Evolutionary conservation across 1,284 basidiomycete species (phyloP).

Genomic region (Cutaneotrichosporon sp.): DNA sequence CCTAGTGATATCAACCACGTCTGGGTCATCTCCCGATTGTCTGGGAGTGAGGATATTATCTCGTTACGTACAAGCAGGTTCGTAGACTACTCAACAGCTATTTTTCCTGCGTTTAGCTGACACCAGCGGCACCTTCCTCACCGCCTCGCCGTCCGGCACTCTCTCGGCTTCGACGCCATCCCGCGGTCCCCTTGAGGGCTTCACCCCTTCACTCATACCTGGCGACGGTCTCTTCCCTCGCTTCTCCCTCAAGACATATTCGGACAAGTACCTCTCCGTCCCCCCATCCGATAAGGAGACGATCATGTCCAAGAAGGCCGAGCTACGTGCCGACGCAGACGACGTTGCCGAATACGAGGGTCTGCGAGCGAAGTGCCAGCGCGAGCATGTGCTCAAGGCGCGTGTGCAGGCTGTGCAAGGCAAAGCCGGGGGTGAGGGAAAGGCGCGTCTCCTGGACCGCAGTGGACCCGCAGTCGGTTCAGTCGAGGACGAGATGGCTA

Average conservation of each 20-base stretch:
- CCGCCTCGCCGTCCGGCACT: conserved; percentile 41
- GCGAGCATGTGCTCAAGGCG: conserved; percentile 81
- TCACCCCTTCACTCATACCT: conserved; percentile 27
- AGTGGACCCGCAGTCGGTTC: conserved; percentile 49
- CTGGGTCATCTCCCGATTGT: conserved; percentile 52
- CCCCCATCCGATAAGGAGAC: conserved; percentile 11
- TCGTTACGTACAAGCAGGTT: conserved; percentile 48
- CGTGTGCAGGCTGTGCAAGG: conserved; percentile 35
- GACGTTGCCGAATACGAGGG: conserved; percentile 76
- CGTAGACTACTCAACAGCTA: conserved; percentile 11
- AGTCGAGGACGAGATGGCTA: conserved; percentile 45
- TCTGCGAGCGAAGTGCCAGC: conserved; percentile 84
- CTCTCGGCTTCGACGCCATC: conserved; percentile 44
- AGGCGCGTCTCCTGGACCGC: conserved; percentile 54
- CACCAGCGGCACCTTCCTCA: conserved; percentile 45
- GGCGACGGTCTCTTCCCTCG: conserved; percentile 28
- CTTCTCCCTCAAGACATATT: conserved; percentile 28
- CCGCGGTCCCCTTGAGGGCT: conserved; percentile 47
- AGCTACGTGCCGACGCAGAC: conserved; percentile 75
- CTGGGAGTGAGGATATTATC: conserved; percentile 50
- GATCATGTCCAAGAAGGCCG: conserved; percentile 49
- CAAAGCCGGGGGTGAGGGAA: conserved; percentile 48
- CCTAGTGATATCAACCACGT: conserved; percentile 52
- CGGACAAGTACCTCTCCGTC: conserved; percentile 39
- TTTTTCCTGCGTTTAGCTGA: background rate